Conservation (phyloP, 148 eudicot species). For the Salicornia ramosissima region DNA sequence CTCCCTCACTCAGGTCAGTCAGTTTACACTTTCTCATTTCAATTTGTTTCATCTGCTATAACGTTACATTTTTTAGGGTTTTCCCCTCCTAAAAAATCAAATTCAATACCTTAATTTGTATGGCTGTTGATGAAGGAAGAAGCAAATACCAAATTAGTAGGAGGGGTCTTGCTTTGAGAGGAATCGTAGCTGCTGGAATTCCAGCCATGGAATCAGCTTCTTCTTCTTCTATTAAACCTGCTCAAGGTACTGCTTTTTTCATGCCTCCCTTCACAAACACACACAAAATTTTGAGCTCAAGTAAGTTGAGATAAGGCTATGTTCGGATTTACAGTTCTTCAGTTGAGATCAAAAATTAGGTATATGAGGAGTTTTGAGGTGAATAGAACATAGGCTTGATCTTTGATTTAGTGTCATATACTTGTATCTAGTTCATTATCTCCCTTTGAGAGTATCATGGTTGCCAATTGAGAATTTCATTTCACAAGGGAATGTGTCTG, state of each 20-base stretch:
- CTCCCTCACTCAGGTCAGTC: conserved; percentile 26
- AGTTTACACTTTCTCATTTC: background rate
- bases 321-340: too few relatives aligned
- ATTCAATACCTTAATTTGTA: background rate
- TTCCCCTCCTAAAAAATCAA: too few relatives aligned
- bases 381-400: too few relatives aligned
- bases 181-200: conserved; percentile 73
- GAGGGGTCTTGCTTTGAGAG: conserved; percentile 61
- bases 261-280: too few relatives aligned
- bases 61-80: too few relatives aligned
- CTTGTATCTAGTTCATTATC: too few relatives aligned
- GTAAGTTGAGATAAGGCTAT: too few relatives aligned
- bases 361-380: too few relatives aligned
- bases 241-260: conserved; percentile 40
- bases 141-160: conserved; percentile 59
- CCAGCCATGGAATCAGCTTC: conserved; percentile 52
- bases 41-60: background rate
- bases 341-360: too few relatives aligned
- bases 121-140: conserved; percentile 33
- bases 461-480: background rate
- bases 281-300: too few relatives aligned
- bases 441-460: background rate
- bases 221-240: conserved; percentile 48
- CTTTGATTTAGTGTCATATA: too few relatives aligned
- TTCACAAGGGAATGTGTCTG: background rate